Conservation (phyloP, 2,329 filamentous ascomycete genomes). For the Phoma herbarum region DNA sequence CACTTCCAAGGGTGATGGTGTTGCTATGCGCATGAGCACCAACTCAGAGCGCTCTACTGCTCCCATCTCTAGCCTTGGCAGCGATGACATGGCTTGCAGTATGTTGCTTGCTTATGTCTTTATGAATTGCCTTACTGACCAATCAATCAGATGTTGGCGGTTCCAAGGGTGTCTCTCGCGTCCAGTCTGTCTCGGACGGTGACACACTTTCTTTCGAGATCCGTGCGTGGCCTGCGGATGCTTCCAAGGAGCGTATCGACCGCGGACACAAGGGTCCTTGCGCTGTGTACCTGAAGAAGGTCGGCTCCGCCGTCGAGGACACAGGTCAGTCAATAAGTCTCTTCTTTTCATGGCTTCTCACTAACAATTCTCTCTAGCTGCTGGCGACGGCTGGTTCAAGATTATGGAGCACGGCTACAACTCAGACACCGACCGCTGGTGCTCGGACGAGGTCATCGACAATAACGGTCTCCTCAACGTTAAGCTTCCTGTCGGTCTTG, state of each 20-base stretch:
- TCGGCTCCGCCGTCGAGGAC: slow-evolving; percentile 65
- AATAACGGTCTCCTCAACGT: slow-evolving; percentile 71
- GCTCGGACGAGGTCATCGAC: slow-evolving; percentile 72
- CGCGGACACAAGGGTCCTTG: slow-evolving; percentile 72
- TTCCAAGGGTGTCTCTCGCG: slow-evolving; percentile 58
- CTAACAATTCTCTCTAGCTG: slow-evolving; percentile 25
- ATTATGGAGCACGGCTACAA: slow-evolving; percentile 76
- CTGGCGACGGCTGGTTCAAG: slow-evolving; percentile 79
- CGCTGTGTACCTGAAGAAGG: slow-evolving; percentile 76
- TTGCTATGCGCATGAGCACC: slow-evolving; percentile 73
- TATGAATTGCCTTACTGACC: slow-evolving; percentile 20
- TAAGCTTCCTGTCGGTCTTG: slow-evolving; percentile 67
- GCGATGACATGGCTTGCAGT: slow-evolving; percentile 76
- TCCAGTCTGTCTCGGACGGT: slow-evolving; percentile 59
- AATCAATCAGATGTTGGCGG: slow-evolving; percentile 56
- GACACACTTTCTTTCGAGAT: slow-evolving; percentile 72
- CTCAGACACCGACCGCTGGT: slow-evolving; percentile 66
- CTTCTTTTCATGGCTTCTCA: neutral
- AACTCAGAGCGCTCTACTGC: slow-evolving; percentile 61
- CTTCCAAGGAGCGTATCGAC: slow-evolving; percentile 66
- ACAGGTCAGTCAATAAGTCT: slow-evolving; percentile 32
- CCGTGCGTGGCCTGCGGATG: slow-evolving; percentile 67
- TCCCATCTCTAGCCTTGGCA: slow-evolving; percentile 66
- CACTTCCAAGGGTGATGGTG: slow-evolving; percentile 69
- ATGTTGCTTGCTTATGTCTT: slow-evolving; percentile 39